Evolutionary conservation across 2,329 filamentous ascomycete species (phyloP), one percentile per base, ranked within the genome.

Genomic region (Aspergillus fumigatiaffinis): DNA sequence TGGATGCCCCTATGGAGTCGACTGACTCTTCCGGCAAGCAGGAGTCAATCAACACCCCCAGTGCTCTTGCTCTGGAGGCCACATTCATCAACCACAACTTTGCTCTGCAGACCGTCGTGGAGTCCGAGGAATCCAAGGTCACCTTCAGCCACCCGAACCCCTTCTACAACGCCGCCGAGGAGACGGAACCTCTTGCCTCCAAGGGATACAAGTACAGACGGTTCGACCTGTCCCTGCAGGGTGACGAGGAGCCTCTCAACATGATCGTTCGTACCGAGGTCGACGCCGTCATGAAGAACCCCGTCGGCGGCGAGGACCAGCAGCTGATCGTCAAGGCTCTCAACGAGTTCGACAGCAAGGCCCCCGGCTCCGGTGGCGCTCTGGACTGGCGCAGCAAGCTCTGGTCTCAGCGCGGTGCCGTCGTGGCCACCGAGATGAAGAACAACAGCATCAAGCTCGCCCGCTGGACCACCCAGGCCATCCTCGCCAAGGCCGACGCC

Each of bases 51-150:
- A 99, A 99, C 85, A 92, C 92, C 71, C 94, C 94, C n/a, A 80
- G 82, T 55, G 91, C 92, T 54, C 87, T 99, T 57, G 93, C 95
- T 71, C 89, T 97, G 76, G 94, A 99, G 80, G 94, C 94, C 55
- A 99, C 94, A 53, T 95, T 97, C 82, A 99, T 99, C 85, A 99
- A 99, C 86, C 94, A 97, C 84, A 96, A 97, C 82, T 99, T 99
- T 77, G 90, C 91, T 67, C 91, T 96, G 77, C 94, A 99, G 82
- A 91, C 95, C 52, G 92, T 99, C 65, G 77, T 86, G 68, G 94
- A 99, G 81, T 89, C 83, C 66, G 85, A 91, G 63, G 83, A 80
- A 61, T 80, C 86, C 73, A 95, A 94, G 82, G 82, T 92, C 63
- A 85, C 90, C 67, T 94, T 97, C 87, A 72, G 86, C 58, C 83